phyloP scores from a whole-genome alignment of 108 stramenopile species.

The Hondaea fermentalgiana region DNA sequence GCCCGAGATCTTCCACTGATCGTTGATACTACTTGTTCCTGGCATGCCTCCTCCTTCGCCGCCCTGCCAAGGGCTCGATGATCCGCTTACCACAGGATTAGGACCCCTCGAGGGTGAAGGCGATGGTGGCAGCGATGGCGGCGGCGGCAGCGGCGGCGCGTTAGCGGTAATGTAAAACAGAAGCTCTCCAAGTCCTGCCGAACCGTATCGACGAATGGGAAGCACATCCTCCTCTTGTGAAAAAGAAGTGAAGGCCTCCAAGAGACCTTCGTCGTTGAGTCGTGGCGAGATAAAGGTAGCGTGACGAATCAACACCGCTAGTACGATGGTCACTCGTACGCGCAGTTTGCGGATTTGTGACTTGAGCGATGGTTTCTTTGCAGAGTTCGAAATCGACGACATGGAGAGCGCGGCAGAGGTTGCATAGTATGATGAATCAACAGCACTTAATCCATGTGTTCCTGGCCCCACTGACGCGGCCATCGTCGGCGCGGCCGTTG shows the following conservation, averaged over 20 bases:
- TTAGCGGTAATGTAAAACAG: constrained; percentile 50
- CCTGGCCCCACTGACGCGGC: background rate
- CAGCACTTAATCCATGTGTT: background rate
- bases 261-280: background rate
- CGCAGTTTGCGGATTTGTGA: background rate
- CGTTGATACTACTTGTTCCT: background rate
- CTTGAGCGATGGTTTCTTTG: background rate
- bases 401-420: too few species aligned
- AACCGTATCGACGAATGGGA: constrained; percentile 24
- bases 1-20: constrained; percentile 5
- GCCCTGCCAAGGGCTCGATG: background rate
- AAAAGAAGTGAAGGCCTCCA: background rate
- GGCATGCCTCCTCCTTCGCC: background rate
- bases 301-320: constrained; percentile 43
- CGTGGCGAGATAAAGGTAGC: constrained; percentile 46
- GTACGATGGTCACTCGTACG: constrained; percentile 21
- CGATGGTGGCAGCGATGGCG: too few species aligned
- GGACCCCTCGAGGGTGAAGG: too few species aligned
- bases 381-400: background rate
- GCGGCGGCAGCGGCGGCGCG: background rate
- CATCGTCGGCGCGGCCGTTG: too few species aligned
- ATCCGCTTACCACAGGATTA: too few species aligned
- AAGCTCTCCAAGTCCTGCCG: constrained; percentile 48
- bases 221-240: background rate
- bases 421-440: background rate